These are phyloP conservation scores for Suillus paluster DNA, from an alignment of 768 basidiomycete species.

Conservation along the genomic window DNA sequence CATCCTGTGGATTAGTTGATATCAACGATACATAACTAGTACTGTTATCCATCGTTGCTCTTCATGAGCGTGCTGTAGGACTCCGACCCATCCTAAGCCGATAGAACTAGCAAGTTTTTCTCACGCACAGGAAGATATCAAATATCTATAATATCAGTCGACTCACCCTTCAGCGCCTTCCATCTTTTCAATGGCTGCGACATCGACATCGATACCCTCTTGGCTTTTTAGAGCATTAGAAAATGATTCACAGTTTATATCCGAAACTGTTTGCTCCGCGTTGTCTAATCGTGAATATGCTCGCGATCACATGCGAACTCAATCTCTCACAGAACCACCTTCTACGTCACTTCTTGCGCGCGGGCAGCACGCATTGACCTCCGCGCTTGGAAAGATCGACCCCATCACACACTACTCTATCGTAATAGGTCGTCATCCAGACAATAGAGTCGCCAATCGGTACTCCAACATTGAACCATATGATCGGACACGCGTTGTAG, in stretches of 20 bases:
- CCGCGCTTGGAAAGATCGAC: conserved; percentile 18
- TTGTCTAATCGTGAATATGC: conserved; percentile 44
- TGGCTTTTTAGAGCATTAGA: conserved; percentile 5
- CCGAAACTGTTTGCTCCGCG: conserved; percentile 34
- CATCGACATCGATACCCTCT: not conserved
- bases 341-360: conserved; percentile 1
- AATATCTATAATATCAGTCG: no score
- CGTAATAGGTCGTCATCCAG: conserved; percentile 47
- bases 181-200: conserved; percentile 4
- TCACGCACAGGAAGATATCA: conserved; percentile 1
- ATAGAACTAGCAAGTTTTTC: not conserved
- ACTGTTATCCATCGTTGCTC: conserved; percentile 24
- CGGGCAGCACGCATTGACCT: conserved; percentile 14
- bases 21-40: conserved; percentile 26
- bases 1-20: conserved; percentile 16
- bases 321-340: conserved; percentile 19
- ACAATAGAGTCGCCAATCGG: conserved; percentile 60
- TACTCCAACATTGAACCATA: conserved; percentile 79
- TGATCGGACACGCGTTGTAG: conserved; percentile 77
- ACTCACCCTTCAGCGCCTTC: no score
- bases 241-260: not conserved
- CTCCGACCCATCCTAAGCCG: no score
- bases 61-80: not conserved
- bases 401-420: conserved; percentile 58
- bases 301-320: conserved; percentile 34